Conservation (phyloP, 2,329 filamentous ascomycete genomes). For the Chaetomiaceae sp. region DNA sequence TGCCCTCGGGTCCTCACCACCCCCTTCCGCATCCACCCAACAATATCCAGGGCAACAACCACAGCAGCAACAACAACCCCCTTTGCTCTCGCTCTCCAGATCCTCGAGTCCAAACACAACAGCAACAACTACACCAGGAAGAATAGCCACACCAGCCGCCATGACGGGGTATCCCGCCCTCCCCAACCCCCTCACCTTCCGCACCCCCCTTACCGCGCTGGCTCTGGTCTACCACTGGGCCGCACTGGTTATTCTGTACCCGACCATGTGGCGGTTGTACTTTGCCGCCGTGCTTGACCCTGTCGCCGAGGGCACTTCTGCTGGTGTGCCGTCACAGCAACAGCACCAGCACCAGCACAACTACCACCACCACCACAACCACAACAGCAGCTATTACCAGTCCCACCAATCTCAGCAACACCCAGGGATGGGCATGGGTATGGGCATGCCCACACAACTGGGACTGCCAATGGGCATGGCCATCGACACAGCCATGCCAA, state of each 20-base stretch:
- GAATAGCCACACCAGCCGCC: neutral
- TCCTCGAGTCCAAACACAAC: conserved; percentile 1
- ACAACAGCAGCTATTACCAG: neutral
- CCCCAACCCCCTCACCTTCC: conserved; percentile 39
- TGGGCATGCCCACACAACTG: no score
- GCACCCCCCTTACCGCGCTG: conserved; percentile 40
- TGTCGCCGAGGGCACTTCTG: conserved; percentile 24
- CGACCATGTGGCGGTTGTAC: conserved; percentile 43
- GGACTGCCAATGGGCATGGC: neutral
- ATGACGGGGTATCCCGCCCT: no score
- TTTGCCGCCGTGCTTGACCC: conserved; percentile 39
- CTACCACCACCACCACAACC: neutral
- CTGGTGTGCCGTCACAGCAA: no score
- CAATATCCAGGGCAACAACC: neutral
- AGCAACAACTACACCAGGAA: no score
- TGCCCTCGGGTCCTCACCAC: conserved; percentile 15
- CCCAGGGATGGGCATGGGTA: no score
- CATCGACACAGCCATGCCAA: conserved; percentile 14
- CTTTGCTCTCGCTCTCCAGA: conserved; percentile 27
- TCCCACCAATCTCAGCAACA: no score
- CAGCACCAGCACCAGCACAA: no score
- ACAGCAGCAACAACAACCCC: neutral
- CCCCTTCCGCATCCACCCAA: conserved; percentile 36
- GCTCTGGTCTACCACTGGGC: conserved; percentile 52
- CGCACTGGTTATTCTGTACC: conserved; percentile 44